Evolutionary conservation across 257 asterid genomes (phyloP).

Genomic region (Craterostigma plantagineum): DNA sequence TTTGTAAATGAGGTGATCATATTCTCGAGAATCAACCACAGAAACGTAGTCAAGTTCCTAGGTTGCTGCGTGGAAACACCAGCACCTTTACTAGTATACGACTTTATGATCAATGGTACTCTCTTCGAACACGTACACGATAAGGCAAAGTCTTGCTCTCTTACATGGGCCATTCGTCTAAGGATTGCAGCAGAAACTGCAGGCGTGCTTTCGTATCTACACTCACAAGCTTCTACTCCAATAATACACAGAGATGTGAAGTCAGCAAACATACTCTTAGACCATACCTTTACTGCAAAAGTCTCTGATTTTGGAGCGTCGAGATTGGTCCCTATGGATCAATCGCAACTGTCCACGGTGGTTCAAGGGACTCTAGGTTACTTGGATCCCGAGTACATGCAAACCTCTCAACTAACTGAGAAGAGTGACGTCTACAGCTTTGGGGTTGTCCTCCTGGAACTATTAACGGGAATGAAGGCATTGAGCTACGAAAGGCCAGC

Average conservation of each 20-base stretch:
- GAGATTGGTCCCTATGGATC: conserved; percentile 17
- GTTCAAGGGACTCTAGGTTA: conserved; percentile 29
- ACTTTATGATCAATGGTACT: conserved; percentile 10
- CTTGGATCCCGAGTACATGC: conserved; percentile 28
- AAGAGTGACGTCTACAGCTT: conserved; percentile 30
- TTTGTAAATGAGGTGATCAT: conserved; percentile 22
- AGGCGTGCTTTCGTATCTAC: conserved; percentile 21
- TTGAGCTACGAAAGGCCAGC: conserved; percentile 8
- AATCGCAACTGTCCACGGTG: conserved; percentile 11
- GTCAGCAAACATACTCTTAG: conserved; percentile 22
- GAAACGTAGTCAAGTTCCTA: conserved; percentile 15
- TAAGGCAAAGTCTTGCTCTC: conserved; percentile 1
- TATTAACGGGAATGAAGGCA: conserved; percentile 4
- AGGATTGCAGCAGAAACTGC: conserved; percentile 21
- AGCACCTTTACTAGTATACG: conserved; percentile 22
- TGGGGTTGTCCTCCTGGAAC: conserved; percentile 18
- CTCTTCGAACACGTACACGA: conserved; percentile 8
- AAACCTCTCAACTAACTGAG: conserved; percentile 13
- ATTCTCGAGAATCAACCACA: conserved; percentile 17
- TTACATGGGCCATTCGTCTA: conserved; percentile 15
- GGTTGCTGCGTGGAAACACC: conserved; percentile 23
- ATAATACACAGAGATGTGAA: conserved; percentile 31
- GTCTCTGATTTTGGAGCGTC: conserved; percentile 24
- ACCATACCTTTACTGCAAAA: conserved; percentile 12
- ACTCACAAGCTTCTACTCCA: conserved; percentile 20